Base-by-base conservation (phyloP, 176 grass and related monocot species). In the Avena sativa region DNA sequence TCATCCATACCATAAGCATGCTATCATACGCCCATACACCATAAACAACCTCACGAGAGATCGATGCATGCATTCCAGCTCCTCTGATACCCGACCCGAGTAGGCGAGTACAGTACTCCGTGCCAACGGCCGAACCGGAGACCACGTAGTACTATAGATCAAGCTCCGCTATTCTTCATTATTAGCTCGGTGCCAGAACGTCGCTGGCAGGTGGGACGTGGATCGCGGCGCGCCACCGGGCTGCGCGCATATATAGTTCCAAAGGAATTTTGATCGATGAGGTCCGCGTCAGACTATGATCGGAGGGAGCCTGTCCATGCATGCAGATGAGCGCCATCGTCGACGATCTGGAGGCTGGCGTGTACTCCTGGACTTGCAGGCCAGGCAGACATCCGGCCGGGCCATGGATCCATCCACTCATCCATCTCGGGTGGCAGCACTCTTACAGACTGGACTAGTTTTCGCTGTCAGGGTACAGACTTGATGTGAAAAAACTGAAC, bases 281-380 rank as follows among this genome's bases (percentile, higher is more conserved):
- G 5, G 57, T 69, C 76, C 8, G 40, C 49, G 21, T 71, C 78
- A 52, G 4, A 58, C 9, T 74, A 17, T 65, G 12, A 51, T 55
- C 71, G 13, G 7, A 48, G 28, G 5, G 46, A 19, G 13, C 53
- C 76, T 26, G 65, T 49, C 8, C 58, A 16, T 63, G 43, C 58
- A 16, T 63, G 43, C 23, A 46, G n/a, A 61, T 12, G 74, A 50
- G 40, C 40, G 74, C 30, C 53, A 72, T 78, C 59, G 74, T 78
- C 59, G 74, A 40, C 3, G 67, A 70, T 70, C 67, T 40, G 34
- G 34, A 0, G 32, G 34, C 50, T 77, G 81, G 64, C 64, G 69
- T 59, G 9, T 40, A 32, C 68, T 61, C 26, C 50, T 79, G 30
- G 57, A 9, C 46, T 52, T 19, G 43, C 62, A 34, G 28, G 47